A percentile compares a stretch with the other conserved stretches of the same genome.
Evolutionary conservation across 2,329 filamentous ascomycete genomes (phyloP).

Genomic region (Teratosphaeria nubilosa): DNA sequence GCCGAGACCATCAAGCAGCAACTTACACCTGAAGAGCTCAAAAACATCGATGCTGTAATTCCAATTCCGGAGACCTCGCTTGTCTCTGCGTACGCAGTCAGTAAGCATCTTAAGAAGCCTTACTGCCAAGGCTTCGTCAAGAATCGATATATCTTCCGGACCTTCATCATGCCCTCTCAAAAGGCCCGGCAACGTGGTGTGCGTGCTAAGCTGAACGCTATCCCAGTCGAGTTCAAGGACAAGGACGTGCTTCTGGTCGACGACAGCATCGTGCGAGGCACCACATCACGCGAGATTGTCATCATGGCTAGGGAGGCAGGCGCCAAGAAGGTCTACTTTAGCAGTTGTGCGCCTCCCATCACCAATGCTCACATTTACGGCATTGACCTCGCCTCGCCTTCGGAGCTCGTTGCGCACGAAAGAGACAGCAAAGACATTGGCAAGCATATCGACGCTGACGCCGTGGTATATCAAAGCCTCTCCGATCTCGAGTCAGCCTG

Average conservation of each 20-base stretch:
- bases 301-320: conserved; percentile 77
- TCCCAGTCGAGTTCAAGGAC: conserved; percentile 72
- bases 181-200: conserved; percentile 73
- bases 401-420: conserved; percentile 62
- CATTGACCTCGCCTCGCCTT: conserved; percentile 62
- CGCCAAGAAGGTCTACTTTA: conserved; percentile 73
- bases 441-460: conserved; percentile 60
- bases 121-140: conserved; percentile 78
- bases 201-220: conserved; percentile 78
- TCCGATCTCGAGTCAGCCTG: conserved; percentile 73
- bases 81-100: conserved; percentile 66
- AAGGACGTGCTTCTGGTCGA: conserved; percentile 77
- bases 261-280: conserved; percentile 81
- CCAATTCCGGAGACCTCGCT: conserved; percentile 78
- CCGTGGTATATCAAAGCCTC: conserved; percentile 67
- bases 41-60: conserved; percentile 74
- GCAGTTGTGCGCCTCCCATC: conserved; percentile 71
- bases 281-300: conserved; percentile 69
- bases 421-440: conserved; percentile 53
- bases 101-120: conserved; percentile 64
- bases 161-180: conserved; percentile 81
- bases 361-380: conserved; percentile 79
- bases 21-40: conserved; percentile 58
- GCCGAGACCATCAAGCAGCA: conserved; percentile 60
- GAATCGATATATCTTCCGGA: conserved; percentile 81